Percentiles rank a stretch among this genome's conserved stretches.
Evolutionary conservation across 495 filamentous ascomycete genomes (phyloP).

Genomic region (Cairneyella variabilis): DNA sequence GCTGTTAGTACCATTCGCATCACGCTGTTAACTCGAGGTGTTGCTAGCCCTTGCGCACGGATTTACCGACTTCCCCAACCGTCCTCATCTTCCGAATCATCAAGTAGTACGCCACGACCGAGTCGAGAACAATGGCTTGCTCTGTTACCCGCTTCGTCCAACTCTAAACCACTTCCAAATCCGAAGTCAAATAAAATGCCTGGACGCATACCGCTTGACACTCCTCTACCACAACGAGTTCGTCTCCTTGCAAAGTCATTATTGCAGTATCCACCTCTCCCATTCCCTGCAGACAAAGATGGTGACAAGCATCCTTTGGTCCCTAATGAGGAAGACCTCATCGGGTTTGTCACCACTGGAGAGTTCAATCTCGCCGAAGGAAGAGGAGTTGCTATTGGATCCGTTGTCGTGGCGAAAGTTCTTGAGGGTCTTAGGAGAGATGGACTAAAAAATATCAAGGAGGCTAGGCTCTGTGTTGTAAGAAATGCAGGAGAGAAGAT

Average conservation of each 20-base stretch:
- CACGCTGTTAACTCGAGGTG: conserved; percentile 54
- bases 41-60: conserved; percentile 57
- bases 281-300: conserved; percentile 26
- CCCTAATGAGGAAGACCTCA: conserved; percentile 71
- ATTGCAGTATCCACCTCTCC: conserved; percentile 26
- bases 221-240: conserved; percentile 17
- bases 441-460: conserved; percentile 28
- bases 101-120: background rate
- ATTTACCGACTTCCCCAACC: conserved; percentile 65
- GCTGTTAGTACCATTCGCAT: conserved; percentile 55
- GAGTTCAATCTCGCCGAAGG: conserved; percentile 79
- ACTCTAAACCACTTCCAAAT: conserved; percentile 16
- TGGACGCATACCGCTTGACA: conserved; percentile 14
- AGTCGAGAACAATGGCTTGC: conserved; percentile 17
- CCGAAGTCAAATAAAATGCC: conserved; percentile 5
- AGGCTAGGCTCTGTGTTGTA: conserved; percentile 67
- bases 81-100: conserved; percentile 4
- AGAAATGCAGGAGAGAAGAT: conserved; percentile 70
- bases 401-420: conserved; percentile 59
- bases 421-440: conserved; percentile 30
- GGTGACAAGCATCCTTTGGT: conserved; percentile 56
- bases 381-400: conserved; percentile 70
- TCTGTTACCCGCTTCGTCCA: conserved; percentile 14
- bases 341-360: conserved; percentile 89
- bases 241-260: conserved; percentile 48